These are phyloP conservation scores for Triticum dicoccoides DNA, from an alignment of 176 grass and related monocot species.

Conservation along the genomic window DNA sequence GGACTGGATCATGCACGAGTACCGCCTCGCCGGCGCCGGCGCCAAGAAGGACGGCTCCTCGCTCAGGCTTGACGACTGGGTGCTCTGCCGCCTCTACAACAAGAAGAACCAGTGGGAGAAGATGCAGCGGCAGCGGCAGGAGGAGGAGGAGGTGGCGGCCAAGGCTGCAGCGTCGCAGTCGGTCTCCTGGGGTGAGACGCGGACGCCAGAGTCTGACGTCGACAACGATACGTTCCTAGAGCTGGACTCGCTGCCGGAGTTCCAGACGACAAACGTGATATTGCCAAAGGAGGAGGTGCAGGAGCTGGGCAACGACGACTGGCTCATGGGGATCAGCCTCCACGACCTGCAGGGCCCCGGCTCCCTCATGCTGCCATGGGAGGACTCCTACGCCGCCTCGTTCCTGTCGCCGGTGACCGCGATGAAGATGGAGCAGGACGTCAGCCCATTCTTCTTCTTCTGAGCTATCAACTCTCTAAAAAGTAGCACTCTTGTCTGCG, in stretches of 20 bases:
- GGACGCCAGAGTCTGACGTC: conserved; percentile 76
- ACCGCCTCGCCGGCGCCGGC: conserved; percentile 51
- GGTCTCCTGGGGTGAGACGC: conserved; percentile 32
- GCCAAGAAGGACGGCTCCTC: conserved; percentile 38
- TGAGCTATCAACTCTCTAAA: background rate
- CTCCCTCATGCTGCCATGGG: background rate
- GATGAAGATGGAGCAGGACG: conserved; percentile 29
- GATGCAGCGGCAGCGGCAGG: conserved; percentile 28
- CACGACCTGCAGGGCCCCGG: conserved; percentile 53
- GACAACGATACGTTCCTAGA: conserved; percentile 53
- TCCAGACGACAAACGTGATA: background rate
- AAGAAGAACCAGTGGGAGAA: conserved; percentile 89
- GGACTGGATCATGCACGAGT: conserved; percentile 97
- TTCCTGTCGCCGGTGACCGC: conserved; percentile 4
- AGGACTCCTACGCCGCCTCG: conserved; percentile 24
- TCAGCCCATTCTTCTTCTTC: conserved; percentile 41
- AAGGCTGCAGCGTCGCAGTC: background rate
- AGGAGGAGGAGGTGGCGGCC: background rate
- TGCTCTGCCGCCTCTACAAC: conserved; percentile 72
- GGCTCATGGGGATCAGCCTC: conserved; percentile 69
- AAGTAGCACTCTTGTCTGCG: background rate
- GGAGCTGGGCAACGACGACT: conserved; percentile 32
- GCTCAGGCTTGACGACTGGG: conserved; percentile 84
- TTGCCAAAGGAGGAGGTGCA: conserved; percentile 33
- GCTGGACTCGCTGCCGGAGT: conserved; percentile 3